Evolutionary conservation across 2,329 filamentous ascomycete genomes (phyloP).

Genomic region (Neofusicoccum cordaticola): DNA sequence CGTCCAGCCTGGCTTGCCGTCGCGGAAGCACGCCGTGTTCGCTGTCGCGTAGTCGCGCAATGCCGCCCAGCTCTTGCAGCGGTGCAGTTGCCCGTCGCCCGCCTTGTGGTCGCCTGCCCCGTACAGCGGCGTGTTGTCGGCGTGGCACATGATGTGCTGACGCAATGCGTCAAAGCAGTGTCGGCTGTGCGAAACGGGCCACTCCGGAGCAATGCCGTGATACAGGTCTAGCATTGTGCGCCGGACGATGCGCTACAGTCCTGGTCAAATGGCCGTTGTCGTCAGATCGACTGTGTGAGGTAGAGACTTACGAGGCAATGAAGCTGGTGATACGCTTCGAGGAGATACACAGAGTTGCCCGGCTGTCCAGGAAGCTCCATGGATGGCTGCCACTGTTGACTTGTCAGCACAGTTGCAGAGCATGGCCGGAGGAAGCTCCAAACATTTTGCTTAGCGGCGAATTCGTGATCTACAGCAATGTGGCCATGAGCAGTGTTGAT

Average conservation of each 20-base stretch:
- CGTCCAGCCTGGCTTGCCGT: neutral
- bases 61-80: constrained; percentile 1
- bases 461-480: neutral
- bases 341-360: neutral
- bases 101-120: neutral
- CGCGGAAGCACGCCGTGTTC: neutral
- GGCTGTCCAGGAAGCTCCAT: neutral
- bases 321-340: constrained; percentile 5
- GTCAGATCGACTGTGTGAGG: neutral
- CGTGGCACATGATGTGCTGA: neutral
- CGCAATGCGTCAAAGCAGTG: constrained; percentile 1
- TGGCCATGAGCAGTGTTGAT: constrained; percentile 4
- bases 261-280: neutral
- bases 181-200: neutral
- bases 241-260: neutral
- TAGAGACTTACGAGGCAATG: neutral
- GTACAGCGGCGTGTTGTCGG: neutral
- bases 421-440: too few relatives aligned
- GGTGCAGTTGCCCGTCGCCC: neutral
- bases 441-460: neutral
- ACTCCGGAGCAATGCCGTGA: neutral
- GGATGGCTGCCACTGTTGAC: neutral
- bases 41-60: neutral
- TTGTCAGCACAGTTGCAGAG: neutral
- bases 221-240: neutral